Evolutionary conservation across 2,329 filamentous ascomycete genomes (phyloP), one percentile per base, ranked within the genome.

Genomic region (Diaporthe sp.): DNA sequence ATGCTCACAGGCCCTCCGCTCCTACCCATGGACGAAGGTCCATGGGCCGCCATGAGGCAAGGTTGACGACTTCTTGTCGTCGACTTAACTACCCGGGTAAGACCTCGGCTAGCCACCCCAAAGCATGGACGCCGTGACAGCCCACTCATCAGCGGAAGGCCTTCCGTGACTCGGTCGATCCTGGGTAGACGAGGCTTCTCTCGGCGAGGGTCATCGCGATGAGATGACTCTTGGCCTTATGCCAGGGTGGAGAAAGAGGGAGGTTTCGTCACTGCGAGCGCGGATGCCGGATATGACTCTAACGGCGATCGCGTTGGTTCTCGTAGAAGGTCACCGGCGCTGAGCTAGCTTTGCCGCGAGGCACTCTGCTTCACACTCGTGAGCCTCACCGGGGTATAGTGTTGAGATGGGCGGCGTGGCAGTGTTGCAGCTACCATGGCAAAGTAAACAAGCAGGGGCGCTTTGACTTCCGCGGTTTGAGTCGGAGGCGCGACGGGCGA

Each of bases 371-470:
- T 15, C 22, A 8, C 7, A 22, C 0, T 39, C 31, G 59, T 46
- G 59, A 68, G 22, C 2, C 13, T 42, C 22, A 22, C 9, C 5
- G n/a, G 31, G 31, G 10, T 22, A 17, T 22, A 65, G n/a, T 7
- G 37, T 17, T 10, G n/a, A n/a, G 44, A 12, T 51, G 46, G 8
- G 6, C 9, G 17, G 31, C 8, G 15, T 55, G 53, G 53, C 15
- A 31, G 19, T 53, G 46, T 25, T 22, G 17, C 25, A 28, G n/a
- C 15, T 19, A 51, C 25, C 49, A n/a, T 8, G 46, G 65, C 46
- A 19, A 55, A 55, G 65, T 55, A 69, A 69, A 69, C 65, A 69
- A 69, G 12, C 22, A 39, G 19, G 8, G 7, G 46, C 49, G 49
- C 65, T 55, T 69, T 69, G 65, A 42, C 65, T 13, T 15, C 17